Base-by-base conservation (phyloP, 148 eudicot genomes). In the Nyssa sinensis region DNA sequence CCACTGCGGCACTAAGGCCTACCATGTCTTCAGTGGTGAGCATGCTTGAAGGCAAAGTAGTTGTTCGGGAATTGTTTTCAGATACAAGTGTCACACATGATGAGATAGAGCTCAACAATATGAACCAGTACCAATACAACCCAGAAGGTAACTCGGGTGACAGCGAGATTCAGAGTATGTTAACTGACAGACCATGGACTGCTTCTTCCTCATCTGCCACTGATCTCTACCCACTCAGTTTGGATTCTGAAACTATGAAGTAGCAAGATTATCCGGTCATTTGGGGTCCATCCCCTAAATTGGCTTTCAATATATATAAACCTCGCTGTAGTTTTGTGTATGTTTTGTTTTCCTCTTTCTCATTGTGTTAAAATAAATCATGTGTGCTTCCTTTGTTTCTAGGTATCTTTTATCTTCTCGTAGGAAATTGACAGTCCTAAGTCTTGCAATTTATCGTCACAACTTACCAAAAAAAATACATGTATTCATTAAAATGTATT, bases 11-110 rank as follows among this genome's bases (percentile, higher is more conserved):
- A 4, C 77, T 24, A 6, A 72, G 85, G 47, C 85, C 85, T 4
- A 31, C 60, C n/a, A 82, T 82, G 85, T 82, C 85, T n/a, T 35
- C 78, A 3, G 85, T 82, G 13, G 82, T 82, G 16, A 76, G 82
- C 79, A 79, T 82, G 62, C 80, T 82, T 9, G 82, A 79, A 76
- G 82, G 82, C 11, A 73, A 30, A 64, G 29, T 29, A 7, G 66
- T 27, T 37, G 27, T 68, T 44, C 19, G 8, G 11, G 77, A 69
- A 16, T 66, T 60, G 41, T 31, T 28, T 49, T 66, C n/a, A n/a
- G n/a, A n/a, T n/a, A n/a, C 62, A 41, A 76, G 32, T 29, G 53
- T 23, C 19, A 29, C 71, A 23, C 28, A 5, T 32, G 59, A 28
- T 1, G 61, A 44, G 14, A 28, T 35, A 23, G 25, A 67, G 11